Conservation (phyloP, 805 yeast genomes). For the Wickerhamiella shivajii region DNA sequence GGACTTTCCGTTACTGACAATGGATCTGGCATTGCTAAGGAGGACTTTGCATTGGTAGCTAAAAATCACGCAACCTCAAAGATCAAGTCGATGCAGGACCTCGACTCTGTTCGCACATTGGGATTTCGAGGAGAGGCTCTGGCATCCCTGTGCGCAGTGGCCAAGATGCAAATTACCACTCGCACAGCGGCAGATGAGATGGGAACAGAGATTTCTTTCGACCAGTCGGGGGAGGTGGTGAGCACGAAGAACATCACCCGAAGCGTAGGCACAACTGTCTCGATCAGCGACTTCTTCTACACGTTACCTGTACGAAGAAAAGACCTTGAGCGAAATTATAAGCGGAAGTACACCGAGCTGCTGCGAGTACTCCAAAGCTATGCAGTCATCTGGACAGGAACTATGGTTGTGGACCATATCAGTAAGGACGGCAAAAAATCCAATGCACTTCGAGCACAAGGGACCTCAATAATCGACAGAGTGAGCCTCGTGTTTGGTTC, state of each 20-base stretch:
- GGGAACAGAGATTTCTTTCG: slow-evolving; percentile 43
- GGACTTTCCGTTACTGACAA: slow-evolving; percentile 57
- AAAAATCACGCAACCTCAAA: slow-evolving; percentile 43
- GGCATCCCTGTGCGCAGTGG: slow-evolving; percentile 35
- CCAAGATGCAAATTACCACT: slow-evolving; percentile 36
- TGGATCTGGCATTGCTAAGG: slow-evolving; percentile 50
- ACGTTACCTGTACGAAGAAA: slow-evolving; percentile 70
- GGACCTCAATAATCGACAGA: slow-evolving; percentile 33
- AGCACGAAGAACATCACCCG: slow-evolving; percentile 32
- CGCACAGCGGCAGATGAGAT: slow-evolving; percentile 35
- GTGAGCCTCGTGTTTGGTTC: slow-evolving; percentile 60
- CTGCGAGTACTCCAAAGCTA: slow-evolving; percentile 50
- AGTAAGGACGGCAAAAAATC: slow-evolving; percentile 12
- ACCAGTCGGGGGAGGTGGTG: slow-evolving; percentile 37
- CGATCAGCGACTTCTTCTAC: slow-evolving; percentile 44
- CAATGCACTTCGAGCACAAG: slow-evolving; percentile 30
- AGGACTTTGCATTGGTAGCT: slow-evolving; percentile 36
- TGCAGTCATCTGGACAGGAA: slow-evolving; percentile 45
- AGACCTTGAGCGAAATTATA: slow-evolving; percentile 51
- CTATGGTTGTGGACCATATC: slow-evolving; percentile 46
- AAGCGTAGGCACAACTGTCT: slow-evolving; percentile 54
- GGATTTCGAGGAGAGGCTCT: slow-evolving; percentile 72
- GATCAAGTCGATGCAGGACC: slow-evolving; percentile 25
- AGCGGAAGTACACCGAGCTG: slow-evolving; percentile 60
- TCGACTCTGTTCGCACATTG: slow-evolving; percentile 30